Percentiles rank a stretch among this genome's conserved stretches.
Conservation (phyloP, 2,329 filamentous ascomycete species). For the Curvularia verruculosa region DNA sequence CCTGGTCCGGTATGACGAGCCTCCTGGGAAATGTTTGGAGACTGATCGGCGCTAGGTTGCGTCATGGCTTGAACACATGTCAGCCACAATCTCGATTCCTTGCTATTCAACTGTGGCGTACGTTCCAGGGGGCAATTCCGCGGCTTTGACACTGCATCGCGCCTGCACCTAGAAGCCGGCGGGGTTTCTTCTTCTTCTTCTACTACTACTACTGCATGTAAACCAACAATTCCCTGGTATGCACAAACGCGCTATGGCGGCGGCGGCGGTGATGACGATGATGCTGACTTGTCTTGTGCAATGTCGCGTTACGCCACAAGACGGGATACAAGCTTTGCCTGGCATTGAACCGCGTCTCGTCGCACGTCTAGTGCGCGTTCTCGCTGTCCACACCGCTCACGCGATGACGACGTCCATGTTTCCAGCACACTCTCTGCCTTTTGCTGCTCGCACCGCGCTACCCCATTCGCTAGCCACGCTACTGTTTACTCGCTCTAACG, state of each 20-base stretch:
- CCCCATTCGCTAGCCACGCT: constrained; percentile 6
- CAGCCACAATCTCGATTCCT: constrained; percentile 20
- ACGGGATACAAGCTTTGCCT: constrained; percentile 12
- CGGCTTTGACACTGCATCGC: neutral
- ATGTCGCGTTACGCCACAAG: constrained; percentile 7
- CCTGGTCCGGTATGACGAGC: constrained; percentile 16
- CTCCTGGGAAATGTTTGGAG: constrained; percentile 7
- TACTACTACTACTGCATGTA: no score
- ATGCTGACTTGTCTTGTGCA: neutral
- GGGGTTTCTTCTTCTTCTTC: neutral
- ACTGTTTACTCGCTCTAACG: constrained; percentile 1
- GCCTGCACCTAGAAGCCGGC: neutral
- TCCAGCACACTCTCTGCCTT: neutral
- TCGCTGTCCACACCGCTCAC: constrained; percentile 13
- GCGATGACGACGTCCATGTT: constrained; percentile 18
- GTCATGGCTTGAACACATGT: constrained; percentile 15
- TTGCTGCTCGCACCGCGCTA: constrained; percentile 3
- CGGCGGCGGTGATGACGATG: neutral
- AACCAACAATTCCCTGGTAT: neutral
- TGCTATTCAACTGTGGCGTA: constrained; percentile 10
- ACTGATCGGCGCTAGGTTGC: constrained; percentile 21
- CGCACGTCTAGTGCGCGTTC: constrained; percentile 2
- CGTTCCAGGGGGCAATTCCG: neutral
- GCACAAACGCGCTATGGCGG: neutral
- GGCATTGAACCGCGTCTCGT: constrained; percentile 3